phyloP scores from a whole-genome alignment of 495 filamentous ascomycete genomes.

The Jackrogersella minutella region DNA sequence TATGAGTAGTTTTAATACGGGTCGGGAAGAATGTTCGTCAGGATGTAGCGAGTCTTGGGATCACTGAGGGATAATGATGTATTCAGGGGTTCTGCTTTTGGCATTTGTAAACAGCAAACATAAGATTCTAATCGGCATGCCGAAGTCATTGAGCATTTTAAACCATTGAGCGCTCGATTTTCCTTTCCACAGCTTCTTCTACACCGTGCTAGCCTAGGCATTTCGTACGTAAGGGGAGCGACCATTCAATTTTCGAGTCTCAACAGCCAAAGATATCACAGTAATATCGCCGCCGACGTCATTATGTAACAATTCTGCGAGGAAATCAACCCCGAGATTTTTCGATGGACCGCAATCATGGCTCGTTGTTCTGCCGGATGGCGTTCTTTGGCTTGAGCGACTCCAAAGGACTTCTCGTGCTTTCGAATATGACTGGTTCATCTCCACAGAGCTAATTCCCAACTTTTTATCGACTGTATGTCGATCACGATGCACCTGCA shows the following conservation, averaged over 20 bases:
- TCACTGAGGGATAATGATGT: background rate
- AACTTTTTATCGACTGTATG: background rate
- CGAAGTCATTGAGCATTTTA: background rate
- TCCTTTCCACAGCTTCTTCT: background rate
- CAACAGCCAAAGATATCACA: constrained; percentile 1
- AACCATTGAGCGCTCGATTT: constrained; percentile 8
- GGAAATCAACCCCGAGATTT: background rate
- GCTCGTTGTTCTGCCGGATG: background rate
- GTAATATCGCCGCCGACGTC: constrained; percentile 13
- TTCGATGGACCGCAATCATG: background rate
- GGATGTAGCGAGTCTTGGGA: background rate
- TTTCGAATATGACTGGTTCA: constrained; percentile 13
- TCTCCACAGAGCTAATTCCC: background rate
- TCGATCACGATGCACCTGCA: constrained; percentile 1
- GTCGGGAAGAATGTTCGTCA: background rate
- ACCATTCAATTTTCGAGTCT: background rate
- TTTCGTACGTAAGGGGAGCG: too few species aligned
- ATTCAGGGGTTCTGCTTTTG: background rate
- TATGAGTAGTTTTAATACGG: background rate
- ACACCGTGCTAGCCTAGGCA: background rate
- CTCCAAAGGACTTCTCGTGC: background rate
- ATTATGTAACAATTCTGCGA: constrained; percentile 3
- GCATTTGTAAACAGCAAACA: background rate
- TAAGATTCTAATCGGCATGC: background rate
- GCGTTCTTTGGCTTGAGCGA: background rate